phyloP scores from a whole-genome alignment of 2,329 filamentous ascomycete genomes.

The Colletotrichum scovillei region DNA sequence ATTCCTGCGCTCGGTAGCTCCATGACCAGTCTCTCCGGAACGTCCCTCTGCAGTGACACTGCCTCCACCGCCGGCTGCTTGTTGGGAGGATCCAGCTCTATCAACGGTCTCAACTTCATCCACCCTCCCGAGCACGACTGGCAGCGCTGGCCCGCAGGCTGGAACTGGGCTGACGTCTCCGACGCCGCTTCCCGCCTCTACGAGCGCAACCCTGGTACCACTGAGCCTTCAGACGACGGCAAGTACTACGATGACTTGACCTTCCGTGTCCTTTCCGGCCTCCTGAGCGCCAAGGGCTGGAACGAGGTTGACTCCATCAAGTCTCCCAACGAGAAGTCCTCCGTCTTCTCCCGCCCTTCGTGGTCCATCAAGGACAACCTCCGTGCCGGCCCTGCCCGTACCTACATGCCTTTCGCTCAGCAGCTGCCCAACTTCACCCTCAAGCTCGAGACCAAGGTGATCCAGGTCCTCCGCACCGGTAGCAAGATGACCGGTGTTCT shows the following conservation, averaged over 20 bases:
- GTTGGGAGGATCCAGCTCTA: constrained; percentile 48
- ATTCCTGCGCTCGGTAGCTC: constrained; percentile 43
- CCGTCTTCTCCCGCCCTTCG: constrained; percentile 27
- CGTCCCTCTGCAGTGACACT: constrained; percentile 48
- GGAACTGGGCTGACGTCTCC: constrained; percentile 42
- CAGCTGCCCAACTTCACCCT: constrained; percentile 40
- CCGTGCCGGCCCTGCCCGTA: constrained; percentile 37
- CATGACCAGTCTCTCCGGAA: constrained; percentile 37
- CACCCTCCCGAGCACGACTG: constrained; percentile 46
- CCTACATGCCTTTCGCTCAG: constrained; percentile 39
- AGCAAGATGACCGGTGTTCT: constrained; percentile 39
- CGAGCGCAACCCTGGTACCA: constrained; percentile 42
- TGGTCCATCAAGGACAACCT: constrained; percentile 32
- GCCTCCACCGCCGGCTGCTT: constrained; percentile 49
- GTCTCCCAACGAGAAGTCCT: constrained; percentile 27
- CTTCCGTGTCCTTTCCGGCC: constrained; percentile 16
- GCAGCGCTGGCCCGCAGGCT: constrained; percentile 45
- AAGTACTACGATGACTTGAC: constrained; percentile 30
- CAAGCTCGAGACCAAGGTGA: constrained; percentile 39
- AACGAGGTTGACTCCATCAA: constrained; percentile 53
- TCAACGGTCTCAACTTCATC: constrained; percentile 49
- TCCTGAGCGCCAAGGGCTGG: constrained; percentile 29
- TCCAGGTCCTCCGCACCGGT: constrained; percentile 37
- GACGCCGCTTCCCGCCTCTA: constrained; percentile 42
- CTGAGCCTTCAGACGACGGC: constrained; percentile 41